Conservation (phyloP, 2,329 filamentous ascomycete species). For the Xylaria sp. region DNA sequence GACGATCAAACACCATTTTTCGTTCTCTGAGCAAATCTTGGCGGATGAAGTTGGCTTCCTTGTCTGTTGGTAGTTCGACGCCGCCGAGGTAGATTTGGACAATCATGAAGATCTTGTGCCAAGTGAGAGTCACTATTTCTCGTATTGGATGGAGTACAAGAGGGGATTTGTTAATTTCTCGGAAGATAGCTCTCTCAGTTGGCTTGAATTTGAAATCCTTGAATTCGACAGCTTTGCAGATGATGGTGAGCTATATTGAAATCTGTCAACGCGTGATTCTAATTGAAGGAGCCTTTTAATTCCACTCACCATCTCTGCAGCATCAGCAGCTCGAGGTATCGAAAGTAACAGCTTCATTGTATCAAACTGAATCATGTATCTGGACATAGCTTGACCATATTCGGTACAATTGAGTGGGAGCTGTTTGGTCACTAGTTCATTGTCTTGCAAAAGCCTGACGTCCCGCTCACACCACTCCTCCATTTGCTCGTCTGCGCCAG, state of each 20-base stretch:
- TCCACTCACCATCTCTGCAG: conserved; percentile 70
- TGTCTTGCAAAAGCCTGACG: conserved; percentile 67
- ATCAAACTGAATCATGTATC: conserved; percentile 78
- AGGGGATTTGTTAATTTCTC: conserved; percentile 71
- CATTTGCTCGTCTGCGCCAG: conserved; percentile 66
- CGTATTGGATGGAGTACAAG: conserved; percentile 75
- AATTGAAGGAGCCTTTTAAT: not conserved
- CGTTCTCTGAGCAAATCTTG: conserved; percentile 66
- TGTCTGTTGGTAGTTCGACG: conserved; percentile 65
- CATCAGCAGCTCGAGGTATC: conserved; percentile 63
- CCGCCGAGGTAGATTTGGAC: conserved; percentile 77
- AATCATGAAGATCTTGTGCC: conserved; percentile 78
- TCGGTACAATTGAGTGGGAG: conserved; percentile 66
- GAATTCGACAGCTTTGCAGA: conserved; percentile 76
- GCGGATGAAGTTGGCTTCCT: conserved; percentile 60
- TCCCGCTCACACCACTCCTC: conserved; percentile 74
- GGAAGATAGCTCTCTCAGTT: conserved; percentile 72
- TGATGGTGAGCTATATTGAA: conserved; percentile 65
- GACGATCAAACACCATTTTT: conserved; percentile 67
- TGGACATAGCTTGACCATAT: conserved; percentile 81
- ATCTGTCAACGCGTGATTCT: conserved; percentile 17
- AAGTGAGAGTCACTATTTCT: conserved; percentile 66
- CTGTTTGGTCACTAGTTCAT: conserved; percentile 58
- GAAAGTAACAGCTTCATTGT: conserved; percentile 76
- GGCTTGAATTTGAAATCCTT: conserved; percentile 72